Evolutionary conservation across 495 filamentous ascomycete genomes (phyloP).

Genomic region (Wilcoxina mikolae): DNA sequence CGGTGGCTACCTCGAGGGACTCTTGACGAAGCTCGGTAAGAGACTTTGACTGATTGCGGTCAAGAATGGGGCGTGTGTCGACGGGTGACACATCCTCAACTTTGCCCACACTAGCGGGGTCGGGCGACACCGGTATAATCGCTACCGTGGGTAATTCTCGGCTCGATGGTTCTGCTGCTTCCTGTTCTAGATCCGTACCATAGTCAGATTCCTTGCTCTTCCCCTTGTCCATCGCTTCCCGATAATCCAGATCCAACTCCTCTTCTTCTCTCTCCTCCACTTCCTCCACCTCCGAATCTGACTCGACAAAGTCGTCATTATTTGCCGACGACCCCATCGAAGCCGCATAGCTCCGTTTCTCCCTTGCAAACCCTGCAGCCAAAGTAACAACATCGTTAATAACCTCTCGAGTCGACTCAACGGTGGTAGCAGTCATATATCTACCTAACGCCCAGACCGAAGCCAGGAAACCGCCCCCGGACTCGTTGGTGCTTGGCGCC

Average conservation of each 20-base stretch:
- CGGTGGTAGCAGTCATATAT: background rate
- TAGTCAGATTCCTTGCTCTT: background rate
- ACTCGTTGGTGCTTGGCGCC: background rate
- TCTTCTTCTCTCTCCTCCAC: constrained; percentile 30
- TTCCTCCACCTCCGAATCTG: constrained; percentile 32
- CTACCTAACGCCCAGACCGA: constrained; percentile 8
- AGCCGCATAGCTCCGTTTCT: constrained; percentile 1
- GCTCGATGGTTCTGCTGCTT: background rate
- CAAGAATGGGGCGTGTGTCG: background rate
- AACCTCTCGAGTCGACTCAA: constrained; percentile 3
- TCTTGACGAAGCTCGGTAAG: background rate
- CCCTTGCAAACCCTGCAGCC: constrained; percentile 4
- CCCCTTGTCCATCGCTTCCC: background rate
- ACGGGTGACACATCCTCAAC: background rate
- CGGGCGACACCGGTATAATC: background rate
- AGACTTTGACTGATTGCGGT: background rate
- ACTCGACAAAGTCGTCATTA: constrained; percentile 13
- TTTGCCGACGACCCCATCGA: background rate
- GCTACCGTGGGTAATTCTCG: background rate
- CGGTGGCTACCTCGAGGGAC: constrained; percentile 2
- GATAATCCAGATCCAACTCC: background rate
- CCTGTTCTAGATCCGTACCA: background rate
- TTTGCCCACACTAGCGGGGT: background rate
- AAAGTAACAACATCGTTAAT: constrained; percentile 7
- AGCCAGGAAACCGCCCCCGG: background rate